phyloP scores from a whole-genome alignment of 2,329 filamentous ascomycete genomes.

The Saccharata proteae region DNA sequence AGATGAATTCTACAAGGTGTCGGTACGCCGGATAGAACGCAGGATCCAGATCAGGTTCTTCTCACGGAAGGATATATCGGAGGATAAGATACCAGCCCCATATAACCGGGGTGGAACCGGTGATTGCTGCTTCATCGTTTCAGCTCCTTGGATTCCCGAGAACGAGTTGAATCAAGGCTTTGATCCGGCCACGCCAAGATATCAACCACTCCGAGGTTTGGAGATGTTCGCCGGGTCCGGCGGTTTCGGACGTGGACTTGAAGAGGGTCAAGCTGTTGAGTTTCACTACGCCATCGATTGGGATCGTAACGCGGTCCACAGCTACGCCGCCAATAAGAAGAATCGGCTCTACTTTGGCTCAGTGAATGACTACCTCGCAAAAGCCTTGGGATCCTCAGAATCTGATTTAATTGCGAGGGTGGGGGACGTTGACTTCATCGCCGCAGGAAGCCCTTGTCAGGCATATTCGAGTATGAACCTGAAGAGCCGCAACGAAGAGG shows the following conservation, averaged over 20 bases:
- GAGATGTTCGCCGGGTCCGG: constrained; percentile 71
- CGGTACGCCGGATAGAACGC: constrained; percentile 33
- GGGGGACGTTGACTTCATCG: constrained; percentile 56
- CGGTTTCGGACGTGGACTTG: constrained; percentile 63
- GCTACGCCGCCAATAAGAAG: constrained; percentile 55
- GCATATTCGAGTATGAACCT: constrained; percentile 58
- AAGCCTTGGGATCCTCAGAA: constrained; percentile 40
- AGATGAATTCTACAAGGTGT: constrained; percentile 29
- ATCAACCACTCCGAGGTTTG: constrained; percentile 34
- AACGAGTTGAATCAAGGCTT: constrained; percentile 41
- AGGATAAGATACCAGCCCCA: constrained; percentile 40
- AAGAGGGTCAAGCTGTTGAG: constrained; percentile 54
- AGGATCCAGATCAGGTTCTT: constrained; percentile 51
- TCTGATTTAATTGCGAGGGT: constrained; percentile 42
- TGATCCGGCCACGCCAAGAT: constrained; percentile 26
- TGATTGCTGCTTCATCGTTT: constrained; percentile 53
- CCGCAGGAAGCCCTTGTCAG: constrained; percentile 65
- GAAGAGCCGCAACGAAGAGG: constrained; percentile 41
- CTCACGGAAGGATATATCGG: constrained; percentile 18
- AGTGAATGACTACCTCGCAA: constrained; percentile 53
- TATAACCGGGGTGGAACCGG: constrained; percentile 56
- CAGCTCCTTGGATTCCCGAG: constrained; percentile 7
- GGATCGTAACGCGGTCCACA: constrained; percentile 51
- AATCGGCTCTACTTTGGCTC: constrained; percentile 55
- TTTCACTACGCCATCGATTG: constrained; percentile 61